These are phyloP conservation scores for Clitopilus hobsonii DNA, from an alignment of 768 basidiomycete genomes.

Conservation along the genomic window DNA sequence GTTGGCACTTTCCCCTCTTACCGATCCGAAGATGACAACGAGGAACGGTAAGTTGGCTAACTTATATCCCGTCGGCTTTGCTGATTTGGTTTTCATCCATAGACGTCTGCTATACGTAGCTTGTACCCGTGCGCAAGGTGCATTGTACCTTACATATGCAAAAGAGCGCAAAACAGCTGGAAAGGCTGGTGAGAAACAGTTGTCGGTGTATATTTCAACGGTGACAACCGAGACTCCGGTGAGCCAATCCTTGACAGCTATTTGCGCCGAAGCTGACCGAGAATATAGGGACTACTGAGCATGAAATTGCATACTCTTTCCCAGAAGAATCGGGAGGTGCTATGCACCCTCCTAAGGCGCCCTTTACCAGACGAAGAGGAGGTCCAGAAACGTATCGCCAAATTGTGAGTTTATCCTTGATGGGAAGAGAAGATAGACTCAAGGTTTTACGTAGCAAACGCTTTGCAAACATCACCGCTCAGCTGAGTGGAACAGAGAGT, in stretches of 20 bases:
- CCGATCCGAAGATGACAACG: constrained; percentile 69
- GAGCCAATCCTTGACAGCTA: constrained; percentile 6
- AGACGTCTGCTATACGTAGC: constrained; percentile 87
- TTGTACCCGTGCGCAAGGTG: constrained; percentile 77
- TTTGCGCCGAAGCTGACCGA: not conserved
- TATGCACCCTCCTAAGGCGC: constrained; percentile 52
- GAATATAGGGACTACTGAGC: not conserved
- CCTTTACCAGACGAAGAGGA: constrained; percentile 37
- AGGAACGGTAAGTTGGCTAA: constrained; percentile 72
- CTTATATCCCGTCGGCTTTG: too few relatives aligned
- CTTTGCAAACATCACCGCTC: not conserved
- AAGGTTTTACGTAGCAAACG: not conserved
- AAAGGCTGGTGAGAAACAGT: constrained; percentile 37
- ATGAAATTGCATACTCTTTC: not conserved
- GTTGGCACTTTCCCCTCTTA: constrained; percentile 72
- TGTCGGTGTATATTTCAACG: constrained; percentile 55
- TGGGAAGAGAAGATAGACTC: not conserved
- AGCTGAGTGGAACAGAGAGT: not conserved
- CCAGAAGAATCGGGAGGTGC: constrained; percentile 26
- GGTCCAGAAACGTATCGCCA: constrained; percentile 33
- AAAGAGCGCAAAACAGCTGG: constrained; percentile 12
- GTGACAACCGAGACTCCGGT: constrained; percentile 40
- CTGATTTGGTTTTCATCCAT: too few relatives aligned
- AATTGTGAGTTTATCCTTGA: constrained; percentile 39
- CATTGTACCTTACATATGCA: constrained; percentile 54